These are phyloP conservation scores for Casaregolazyma suthepensis DNA, from an alignment of 1,139 yeast genomes.

Conservation along the genomic window DNA sequence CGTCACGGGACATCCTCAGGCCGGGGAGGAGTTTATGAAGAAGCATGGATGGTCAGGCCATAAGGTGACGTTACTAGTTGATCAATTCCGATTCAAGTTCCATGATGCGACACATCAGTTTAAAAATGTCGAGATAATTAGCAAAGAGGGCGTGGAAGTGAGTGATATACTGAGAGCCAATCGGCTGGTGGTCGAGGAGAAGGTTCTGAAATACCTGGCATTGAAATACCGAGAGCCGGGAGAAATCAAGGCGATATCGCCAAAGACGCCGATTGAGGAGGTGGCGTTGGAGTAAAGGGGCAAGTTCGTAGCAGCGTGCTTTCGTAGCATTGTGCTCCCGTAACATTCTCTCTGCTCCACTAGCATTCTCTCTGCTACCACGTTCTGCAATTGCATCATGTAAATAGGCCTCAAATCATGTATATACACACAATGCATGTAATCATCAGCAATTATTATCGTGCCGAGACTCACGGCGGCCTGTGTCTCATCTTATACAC, in stretches of 20 bases:
- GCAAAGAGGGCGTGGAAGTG: conserved; percentile 76
- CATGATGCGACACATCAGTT: conserved; percentile 44
- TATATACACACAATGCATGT: neutral
- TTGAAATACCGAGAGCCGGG: conserved; percentile 14
- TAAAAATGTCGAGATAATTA: conserved; percentile 56
- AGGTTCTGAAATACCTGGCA: conserved; percentile 54
- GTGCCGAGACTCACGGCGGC: neutral
- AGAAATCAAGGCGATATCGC: conserved; percentile 13
- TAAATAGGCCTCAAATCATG: neutral
- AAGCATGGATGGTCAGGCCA: conserved; percentile 49
- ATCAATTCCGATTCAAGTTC: conserved; percentile 47
- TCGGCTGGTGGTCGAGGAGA: conserved; percentile 65
- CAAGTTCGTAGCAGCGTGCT: neutral
- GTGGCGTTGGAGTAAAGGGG: neutral
- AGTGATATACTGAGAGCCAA: conserved; percentile 80
- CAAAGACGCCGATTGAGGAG: conserved; percentile 10
- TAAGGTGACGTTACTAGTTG: conserved; percentile 63
- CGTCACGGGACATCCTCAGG: conserved; percentile 41
- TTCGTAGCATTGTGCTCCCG: too few species aligned
- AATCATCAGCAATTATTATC: neutral
- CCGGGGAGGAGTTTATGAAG: conserved; percentile 54
- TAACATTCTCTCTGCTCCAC: too few species aligned
- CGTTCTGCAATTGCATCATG: neutral
- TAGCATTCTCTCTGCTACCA: too few species aligned
- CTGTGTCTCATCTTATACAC: neutral